These are phyloP conservation scores for Heliamphora exappendiculata DNA, from an alignment of 148 eudicot species.

Conservation along the genomic window DNA sequence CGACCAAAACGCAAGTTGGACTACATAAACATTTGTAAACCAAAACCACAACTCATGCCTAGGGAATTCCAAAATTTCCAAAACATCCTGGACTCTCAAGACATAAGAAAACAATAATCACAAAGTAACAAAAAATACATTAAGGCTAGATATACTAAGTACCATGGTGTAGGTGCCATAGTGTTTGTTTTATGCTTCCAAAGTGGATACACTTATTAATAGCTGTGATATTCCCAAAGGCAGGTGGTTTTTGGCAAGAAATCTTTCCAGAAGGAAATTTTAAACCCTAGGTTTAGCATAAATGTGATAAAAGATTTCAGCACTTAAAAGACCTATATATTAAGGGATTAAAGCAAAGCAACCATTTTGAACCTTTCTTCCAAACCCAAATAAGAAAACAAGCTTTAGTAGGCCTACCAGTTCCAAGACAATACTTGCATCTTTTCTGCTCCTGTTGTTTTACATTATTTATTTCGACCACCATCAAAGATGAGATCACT, in stretches of 20 bases:
- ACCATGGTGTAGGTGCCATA: not conserved
- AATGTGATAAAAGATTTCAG: not conserved
- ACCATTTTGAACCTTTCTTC: not conserved
- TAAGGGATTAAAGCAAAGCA: constrained; percentile 2
- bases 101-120: not conserved
- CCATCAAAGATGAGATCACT: constrained; percentile 95
- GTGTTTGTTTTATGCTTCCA: not conserved
- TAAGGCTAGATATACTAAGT: not conserved
- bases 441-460: constrained; percentile 91
- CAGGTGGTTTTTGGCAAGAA: not conserved
- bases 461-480: constrained; percentile 95
- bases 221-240: not conserved
- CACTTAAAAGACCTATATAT: not conserved
- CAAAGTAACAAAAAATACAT: not conserved
- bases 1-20: no score
- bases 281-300: not conserved
- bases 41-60: not conserved
- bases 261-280: not conserved
- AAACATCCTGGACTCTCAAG: not conserved
- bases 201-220: not conserved
- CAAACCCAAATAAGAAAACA: not conserved
- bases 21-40: not conserved
- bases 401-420: constrained; percentile 39
- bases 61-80: no score
- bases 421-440: constrained; percentile 97